phyloP scores from a whole-genome alignment of 2,329 filamentous ascomycete genomes.

The Didymella sp. region DNA sequence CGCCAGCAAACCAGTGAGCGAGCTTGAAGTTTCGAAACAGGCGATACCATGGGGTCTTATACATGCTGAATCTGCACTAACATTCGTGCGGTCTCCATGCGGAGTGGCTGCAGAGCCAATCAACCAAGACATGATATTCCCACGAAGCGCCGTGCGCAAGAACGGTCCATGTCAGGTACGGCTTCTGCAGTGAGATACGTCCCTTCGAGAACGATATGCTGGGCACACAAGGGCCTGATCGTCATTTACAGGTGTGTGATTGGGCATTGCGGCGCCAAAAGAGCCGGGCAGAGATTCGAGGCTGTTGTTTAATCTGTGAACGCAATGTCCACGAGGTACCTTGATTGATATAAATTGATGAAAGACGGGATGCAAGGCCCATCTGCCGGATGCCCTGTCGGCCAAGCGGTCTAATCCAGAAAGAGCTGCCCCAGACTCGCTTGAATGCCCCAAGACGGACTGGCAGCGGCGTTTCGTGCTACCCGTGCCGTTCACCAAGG shows the following conservation, averaged over 20 bases:
- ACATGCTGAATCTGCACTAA: slow-evolving; percentile 40
- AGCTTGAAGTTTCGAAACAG: slow-evolving; percentile 29
- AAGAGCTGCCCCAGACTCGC: slow-evolving; percentile 33
- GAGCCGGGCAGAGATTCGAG: slow-evolving; percentile 35
- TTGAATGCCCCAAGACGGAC: slow-evolving; percentile 24
- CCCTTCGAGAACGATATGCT: slow-evolving; percentile 6
- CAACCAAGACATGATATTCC: slow-evolving; percentile 10
- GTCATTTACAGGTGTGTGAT: slow-evolving; percentile 34
- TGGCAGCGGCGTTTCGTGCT: slow-evolving; percentile 17
- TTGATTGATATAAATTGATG: slow-evolving; percentile 51
- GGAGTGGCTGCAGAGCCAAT: slow-evolving; percentile 1
- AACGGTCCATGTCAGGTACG: slow-evolving; percentile 15
- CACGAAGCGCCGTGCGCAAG: slow-evolving; percentile 7
- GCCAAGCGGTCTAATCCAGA: slow-evolving; percentile 25
- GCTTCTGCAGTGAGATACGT: slow-evolving; percentile 14
- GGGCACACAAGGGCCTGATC: slow-evolving; percentile 30
- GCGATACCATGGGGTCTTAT: slow-evolving; percentile 32
- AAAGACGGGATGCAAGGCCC: slow-evolving; percentile 40
- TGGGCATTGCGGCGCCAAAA: slow-evolving; percentile 28
- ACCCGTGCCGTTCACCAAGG: slow-evolving; percentile 24
- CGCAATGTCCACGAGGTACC: slow-evolving; percentile 28
- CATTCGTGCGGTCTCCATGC: slow-evolving; percentile 12
- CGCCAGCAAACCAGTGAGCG: slow-evolving; percentile 33
- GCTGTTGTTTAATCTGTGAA: slow-evolving; percentile 40
- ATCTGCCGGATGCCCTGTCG: slow-evolving; percentile 32